Evolutionary conservation across 768 basidiomycete genomes (phyloP).

Genomic region (Lyophyllum semitale): DNA sequence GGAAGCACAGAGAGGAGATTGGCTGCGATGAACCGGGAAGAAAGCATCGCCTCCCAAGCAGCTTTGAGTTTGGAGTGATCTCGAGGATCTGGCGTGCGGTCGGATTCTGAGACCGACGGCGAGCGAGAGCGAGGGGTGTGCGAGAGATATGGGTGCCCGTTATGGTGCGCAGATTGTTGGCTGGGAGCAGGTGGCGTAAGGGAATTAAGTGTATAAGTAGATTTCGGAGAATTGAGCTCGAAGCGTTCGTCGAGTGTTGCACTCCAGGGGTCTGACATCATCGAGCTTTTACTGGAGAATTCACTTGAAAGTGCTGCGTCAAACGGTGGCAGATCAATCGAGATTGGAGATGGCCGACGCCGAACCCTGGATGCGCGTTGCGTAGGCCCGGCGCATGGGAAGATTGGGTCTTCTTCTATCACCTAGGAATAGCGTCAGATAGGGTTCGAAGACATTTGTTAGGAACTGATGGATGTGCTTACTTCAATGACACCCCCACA

Average conservation of each 20-base stretch:
- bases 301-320: conserved; percentile 19
- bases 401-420: conserved; percentile 74
- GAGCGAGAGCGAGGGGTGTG: conserved; percentile 1
- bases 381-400: conserved; percentile 49
- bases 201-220: conserved; percentile 2
- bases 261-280: conserved; percentile 22
- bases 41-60: conserved; percentile 72
- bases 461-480: conserved; percentile 4
- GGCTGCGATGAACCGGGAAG: conserved; percentile 53
- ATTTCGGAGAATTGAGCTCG: conserved; percentile 8
- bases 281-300: conserved; percentile 23
- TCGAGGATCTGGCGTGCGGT: conserved; percentile 41
- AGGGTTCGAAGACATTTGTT: background rate
- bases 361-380: conserved; percentile 2
- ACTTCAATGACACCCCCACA: conserved; percentile 60
- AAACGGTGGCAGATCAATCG: conserved; percentile 21
- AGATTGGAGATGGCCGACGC: conserved; percentile 17
- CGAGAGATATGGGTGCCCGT: conserved; percentile 1
- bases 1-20: conserved; percentile 62
- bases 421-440: conserved; percentile 42
- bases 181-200: conserved; percentile 1
- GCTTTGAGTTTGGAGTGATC: conserved; percentile 63
- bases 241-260: conserved; percentile 15
- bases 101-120: conserved; percentile 15
- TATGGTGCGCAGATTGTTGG: conserved; percentile 2